A percentile compares a stretch with the other conserved stretches of the same genome.
phyloP scores from a whole-genome alignment of 164 flowering plant genomes.

The Chloranthus sessilifolius region DNA sequence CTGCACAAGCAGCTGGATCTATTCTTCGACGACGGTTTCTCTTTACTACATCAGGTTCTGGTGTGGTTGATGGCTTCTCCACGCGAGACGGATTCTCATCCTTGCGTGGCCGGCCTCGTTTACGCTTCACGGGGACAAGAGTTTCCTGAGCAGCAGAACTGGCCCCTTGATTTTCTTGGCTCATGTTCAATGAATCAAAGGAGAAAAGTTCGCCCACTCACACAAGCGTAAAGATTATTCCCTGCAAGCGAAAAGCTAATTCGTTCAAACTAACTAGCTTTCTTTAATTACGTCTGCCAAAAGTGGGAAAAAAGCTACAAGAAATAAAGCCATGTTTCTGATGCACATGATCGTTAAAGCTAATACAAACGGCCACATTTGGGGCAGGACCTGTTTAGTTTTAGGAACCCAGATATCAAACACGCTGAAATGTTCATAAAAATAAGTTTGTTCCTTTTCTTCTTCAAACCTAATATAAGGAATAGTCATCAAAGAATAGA shows the following conservation, averaged over 20 bases:
- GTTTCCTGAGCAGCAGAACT: conserved; percentile 25
- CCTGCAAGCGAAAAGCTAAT: not conserved
- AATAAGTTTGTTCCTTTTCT: no score
- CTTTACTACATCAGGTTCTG: conserved; percentile 10
- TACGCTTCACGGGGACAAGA: conserved; percentile 41
- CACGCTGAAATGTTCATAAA: no score
- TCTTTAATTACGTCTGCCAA: no score
- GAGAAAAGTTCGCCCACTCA: not conserved
- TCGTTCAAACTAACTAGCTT: no score
- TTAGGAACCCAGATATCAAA: no score
- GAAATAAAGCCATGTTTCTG: no score
- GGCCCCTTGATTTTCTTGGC: conserved; percentile 34
- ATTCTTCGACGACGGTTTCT: conserved; percentile 18
- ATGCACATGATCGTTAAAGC: no score
- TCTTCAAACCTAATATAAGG: no score
- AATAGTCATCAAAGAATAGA: no score
- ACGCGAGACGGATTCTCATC: conserved; percentile 13
- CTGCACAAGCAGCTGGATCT: conserved; percentile 14
- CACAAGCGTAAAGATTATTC: not conserved
- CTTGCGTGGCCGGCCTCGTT: conserved; percentile 78
- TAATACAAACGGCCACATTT: no score
- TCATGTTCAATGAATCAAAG: conserved; percentile 26
- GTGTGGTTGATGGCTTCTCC: conserved; percentile 9
- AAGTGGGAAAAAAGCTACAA: no score
- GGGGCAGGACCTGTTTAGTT: no score